Evolutionary conservation across 2,329 filamentous ascomycete species (phyloP), one percentile per base, ranked within the genome.

Genomic region (Curvularia spicifera): DNA sequence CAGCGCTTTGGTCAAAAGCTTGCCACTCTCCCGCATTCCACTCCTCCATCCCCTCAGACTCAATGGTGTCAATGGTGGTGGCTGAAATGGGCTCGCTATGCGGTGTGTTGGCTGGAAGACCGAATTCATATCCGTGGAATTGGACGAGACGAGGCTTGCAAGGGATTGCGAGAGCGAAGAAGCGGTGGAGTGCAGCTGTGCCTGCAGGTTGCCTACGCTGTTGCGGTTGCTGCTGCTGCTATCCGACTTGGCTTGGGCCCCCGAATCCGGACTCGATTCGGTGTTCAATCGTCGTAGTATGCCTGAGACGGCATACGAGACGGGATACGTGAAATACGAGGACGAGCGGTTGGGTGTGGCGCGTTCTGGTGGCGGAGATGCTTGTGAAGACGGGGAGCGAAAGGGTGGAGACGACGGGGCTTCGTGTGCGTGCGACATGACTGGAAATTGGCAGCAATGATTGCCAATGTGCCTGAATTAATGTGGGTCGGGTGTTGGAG

Each of bases 1-100:
- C 29, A 98, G 81, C 10, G 87, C 84, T 49, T 82, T 81, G 18
- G 84, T 89, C 55, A 99, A 82, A 52, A 98, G 81, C 65, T 86
- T 85, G 46, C 87, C 87, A 35, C 82, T 83, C 18, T 78, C 68
- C 18, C 82, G 79, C 3, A 89, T 92, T 68, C 82, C 83, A 1
- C 81, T 78, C 57, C 82, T 81, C 76, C 89, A 91, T 37, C 90
- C 90, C 22, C 81, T 78, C 35, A 98, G 83, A 4, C 84, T 81
- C 22, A 98, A 79, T 0, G 94, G 91, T 56, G 94, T 93, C 49
- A 98, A 85, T 0, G 93, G 93, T 10, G 94, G 94, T 1, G 93
- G 92, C 66, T 93, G 90, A 76, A 96, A 93, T 1, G 92, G 93
- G 12, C 90, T 93, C 12, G 85, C 84, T 52, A 85, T 87, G 64